Evolutionary conservation across 805 yeast species (phyloP), one percentile per base, ranked within the genome.

Genomic region (Grigorovia transvaalensis): DNA sequence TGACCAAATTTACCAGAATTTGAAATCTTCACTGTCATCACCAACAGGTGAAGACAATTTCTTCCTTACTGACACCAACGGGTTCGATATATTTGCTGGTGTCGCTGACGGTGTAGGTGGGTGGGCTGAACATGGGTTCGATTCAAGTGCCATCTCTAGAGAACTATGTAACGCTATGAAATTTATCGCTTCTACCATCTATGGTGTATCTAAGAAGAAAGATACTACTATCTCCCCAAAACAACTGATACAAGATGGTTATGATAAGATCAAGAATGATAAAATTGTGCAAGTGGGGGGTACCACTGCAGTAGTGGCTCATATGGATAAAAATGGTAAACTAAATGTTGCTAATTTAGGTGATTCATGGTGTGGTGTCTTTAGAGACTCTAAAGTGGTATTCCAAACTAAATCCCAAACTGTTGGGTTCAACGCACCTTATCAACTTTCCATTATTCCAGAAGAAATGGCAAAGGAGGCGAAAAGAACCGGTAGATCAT

Each of bases 41-140:
- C 81, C 86, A 5, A 76, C 88, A 2, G 95, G 95, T 4, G 95
- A 86, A 62, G 95, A 86, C 62, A 85, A 83, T 62, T 81, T 74
- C 59, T 80, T 85, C 53, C 72, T 82, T 29, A 74, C 79, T 9
- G 12, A 50, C 9, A 50, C 48, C 19, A 47, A 45, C 17, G 29
- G 18, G 4, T 67, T 67, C 20, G 66, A 62, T 40, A 55, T 83
- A 0, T 78, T 84, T 4, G 74, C 82, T n/a, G 95, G 91, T 20
- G 93, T 86, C 3, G 85, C 96, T 6, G 99, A 91, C 69, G 99
- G 99, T 13, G 98, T 93, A 4, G 98, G 98, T 15, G 98, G 98
- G 2, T 91, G 98, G 97, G 79, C 86, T 1, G 93, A 87, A 54
- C 83, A 86, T 47, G 97, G 97, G 0, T 85, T 81, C 60, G 96